These are phyloP conservation scores for Westerdykella sp. DNA, from an alignment of 2,329 filamentous ascomycete species.

Conservation along the genomic window DNA sequence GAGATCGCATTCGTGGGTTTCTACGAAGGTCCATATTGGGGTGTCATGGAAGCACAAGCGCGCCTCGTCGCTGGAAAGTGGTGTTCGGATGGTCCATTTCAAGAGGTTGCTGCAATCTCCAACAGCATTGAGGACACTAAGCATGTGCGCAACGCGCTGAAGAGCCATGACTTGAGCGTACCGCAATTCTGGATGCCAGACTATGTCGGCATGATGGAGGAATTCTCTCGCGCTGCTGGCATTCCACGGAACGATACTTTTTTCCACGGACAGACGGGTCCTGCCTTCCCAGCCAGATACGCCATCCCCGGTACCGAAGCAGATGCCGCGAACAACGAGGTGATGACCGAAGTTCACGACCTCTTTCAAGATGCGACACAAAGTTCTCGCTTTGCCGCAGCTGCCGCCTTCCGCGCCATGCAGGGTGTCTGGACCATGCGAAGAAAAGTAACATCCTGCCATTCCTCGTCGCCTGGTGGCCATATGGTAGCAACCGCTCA, in stretches of 20 bases:
- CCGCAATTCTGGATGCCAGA: slow-evolving; percentile 79
- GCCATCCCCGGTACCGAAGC: slow-evolving; percentile 20
- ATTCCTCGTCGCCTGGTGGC: slow-evolving; percentile 57
- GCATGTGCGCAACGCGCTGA: slow-evolving; percentile 7
- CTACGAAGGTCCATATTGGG: slow-evolving; percentile 81
- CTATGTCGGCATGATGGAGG: slow-evolving; percentile 69
- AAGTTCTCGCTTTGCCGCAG: slow-evolving; percentile 51
- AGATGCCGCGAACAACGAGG: slow-evolving; percentile 38
- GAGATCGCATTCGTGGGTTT: slow-evolving; percentile 74
- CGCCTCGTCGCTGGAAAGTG: slow-evolving; percentile 60
- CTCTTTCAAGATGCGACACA: slow-evolving; percentile 41
- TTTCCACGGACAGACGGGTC: slow-evolving; percentile 46
- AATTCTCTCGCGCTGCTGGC: slow-evolving; percentile 56
- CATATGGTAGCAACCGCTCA: slow-evolving; percentile 58
- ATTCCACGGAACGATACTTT: slow-evolving; percentile 42
- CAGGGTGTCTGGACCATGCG: slow-evolving; percentile 64
- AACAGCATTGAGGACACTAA: background rate
- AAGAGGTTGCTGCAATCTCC: background rate
- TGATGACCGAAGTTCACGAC: slow-evolving; percentile 41
- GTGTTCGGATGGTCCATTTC: slow-evolving; percentile 26
- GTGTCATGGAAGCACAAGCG: slow-evolving; percentile 81
- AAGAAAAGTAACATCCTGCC: slow-evolving; percentile 49
- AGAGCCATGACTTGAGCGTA: slow-evolving; percentile 32
- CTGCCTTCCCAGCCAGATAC: slow-evolving; percentile 33
- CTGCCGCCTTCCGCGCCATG: slow-evolving; percentile 63